Evolutionary conservation across 2,329 filamentous ascomycete species (phyloP).

Genomic region (Fusarium sp.): DNA sequence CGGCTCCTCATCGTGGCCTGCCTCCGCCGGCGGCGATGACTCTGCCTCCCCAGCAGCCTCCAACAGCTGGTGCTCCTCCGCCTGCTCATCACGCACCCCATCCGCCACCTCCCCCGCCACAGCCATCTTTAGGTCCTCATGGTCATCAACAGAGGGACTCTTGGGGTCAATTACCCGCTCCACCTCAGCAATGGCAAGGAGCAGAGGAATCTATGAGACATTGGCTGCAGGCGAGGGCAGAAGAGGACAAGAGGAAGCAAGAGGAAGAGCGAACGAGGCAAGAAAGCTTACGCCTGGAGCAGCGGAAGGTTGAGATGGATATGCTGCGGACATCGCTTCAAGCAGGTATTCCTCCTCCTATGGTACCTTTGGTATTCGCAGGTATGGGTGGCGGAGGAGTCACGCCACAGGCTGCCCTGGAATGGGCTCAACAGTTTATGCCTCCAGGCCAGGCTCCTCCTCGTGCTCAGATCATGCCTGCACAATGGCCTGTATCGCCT

Average conservation of each 20-base stretch:
- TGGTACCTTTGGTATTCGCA: constrained; percentile 80
- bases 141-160: constrained; percentile 51
- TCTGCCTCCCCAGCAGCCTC: constrained; percentile 61
- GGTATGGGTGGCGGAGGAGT: constrained; percentile 72
- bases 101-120: constrained; percentile 42
- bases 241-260: constrained; percentile 78
- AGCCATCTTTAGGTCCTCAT: constrained; percentile 44
- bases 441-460: constrained; percentile 59
- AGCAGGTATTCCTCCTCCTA: constrained; percentile 77
- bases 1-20: constrained; percentile 75
- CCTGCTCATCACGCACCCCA: constrained; percentile 47
- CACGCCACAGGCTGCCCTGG: constrained; percentile 69
- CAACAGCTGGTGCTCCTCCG: constrained; percentile 41
- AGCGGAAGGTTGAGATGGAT: constrained; percentile 77
- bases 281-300: constrained; percentile 75
- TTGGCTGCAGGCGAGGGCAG: constrained; percentile 77
- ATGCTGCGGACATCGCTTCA: constrained; percentile 76
- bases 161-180: constrained; percentile 68
- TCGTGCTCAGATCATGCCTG: constrained; percentile 61
- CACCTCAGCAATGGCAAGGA: constrained; percentile 73
- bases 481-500: constrained; percentile 63
- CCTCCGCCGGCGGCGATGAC: constrained; percentile 75
- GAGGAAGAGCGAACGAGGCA: constrained; percentile 77
- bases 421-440: constrained; percentile 76
- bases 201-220: constrained; percentile 77